Base-by-base conservation (phyloP, 1,284 basidiomycete genomes). In the Somion occarium region DNA sequence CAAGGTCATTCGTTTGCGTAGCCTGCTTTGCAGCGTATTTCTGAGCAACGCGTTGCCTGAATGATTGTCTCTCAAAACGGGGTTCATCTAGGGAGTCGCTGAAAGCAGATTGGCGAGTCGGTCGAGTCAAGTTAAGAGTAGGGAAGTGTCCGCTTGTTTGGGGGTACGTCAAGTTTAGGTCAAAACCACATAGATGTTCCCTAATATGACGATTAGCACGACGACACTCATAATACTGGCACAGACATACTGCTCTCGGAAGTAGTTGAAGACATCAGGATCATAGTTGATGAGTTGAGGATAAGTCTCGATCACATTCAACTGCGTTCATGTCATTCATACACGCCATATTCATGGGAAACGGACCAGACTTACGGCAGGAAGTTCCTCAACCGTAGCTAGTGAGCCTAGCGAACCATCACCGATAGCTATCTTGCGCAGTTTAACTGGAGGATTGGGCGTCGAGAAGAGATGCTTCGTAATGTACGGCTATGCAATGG, bases 91-190 rank as follows among this genome's bases (percentile, higher is more conserved):
- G 38, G n/a, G 51, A 56, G 19, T 5, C 49, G 19, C 23, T 27
- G 22, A 30, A 41, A 38, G 34, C 38, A 5, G 39, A 41, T 22
- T 41, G 39, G 7, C 9, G 15, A 15, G 42, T 30, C 25, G 46
- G 18, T 15, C 30, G 48, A 24, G 19, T 20, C 50, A 12, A 44
- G 18, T 41, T 41, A 48, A 59, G 44, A 3, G 75, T 67, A 0
- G 81, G 79, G 48, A 87, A 75, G 47, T 67, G 65, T 27, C 72
- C 73, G 18, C 20, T 19, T 20, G 70, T 68, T 62, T 88, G 82
- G 1, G 86, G 86, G 56, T 89, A 89, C 18, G 83, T 81, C 9
- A 89, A 68, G 61, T 82, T 84, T 25, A 89, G 62, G 60, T 88
- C 73, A 59, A 78, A 85, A 2, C 78, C 78, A 57, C 86, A 89